Evolutionary conservation across 306 rosid species (phyloP).

Genomic region (Leucaena leucocephala): DNA sequence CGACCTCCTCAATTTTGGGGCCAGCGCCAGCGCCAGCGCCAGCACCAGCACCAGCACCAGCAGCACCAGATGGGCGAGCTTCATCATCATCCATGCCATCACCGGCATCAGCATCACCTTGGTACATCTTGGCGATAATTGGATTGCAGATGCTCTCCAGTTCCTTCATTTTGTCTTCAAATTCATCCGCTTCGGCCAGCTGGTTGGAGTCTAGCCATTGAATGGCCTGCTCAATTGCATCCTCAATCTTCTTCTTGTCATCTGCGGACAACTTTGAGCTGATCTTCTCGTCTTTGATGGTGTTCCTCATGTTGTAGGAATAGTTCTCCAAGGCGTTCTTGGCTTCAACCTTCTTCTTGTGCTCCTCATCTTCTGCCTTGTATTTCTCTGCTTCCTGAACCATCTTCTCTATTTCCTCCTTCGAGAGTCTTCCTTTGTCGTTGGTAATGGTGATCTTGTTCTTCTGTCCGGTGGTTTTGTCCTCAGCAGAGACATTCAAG

Average conservation of each 20-base stretch:
- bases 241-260: constrained; percentile 73
- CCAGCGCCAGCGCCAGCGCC: constrained; percentile 61
- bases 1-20: constrained; percentile 83
- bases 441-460: constrained; percentile 83
- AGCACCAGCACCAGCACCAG: constrained; percentile 56
- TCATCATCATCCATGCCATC: constrained; percentile 50
- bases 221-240: constrained; percentile 62
- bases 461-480: constrained; percentile 77
- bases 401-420: constrained; percentile 81
- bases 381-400: constrained; percentile 84
- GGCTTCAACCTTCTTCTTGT: constrained; percentile 72
- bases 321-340: constrained; percentile 79
- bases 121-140: constrained; percentile 79
- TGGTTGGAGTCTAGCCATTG: constrained; percentile 75
- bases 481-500: constrained; percentile 72
- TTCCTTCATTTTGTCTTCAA: constrained; percentile 84
- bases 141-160: constrained; percentile 70
- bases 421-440: constrained; percentile 73
- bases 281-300: constrained; percentile 72
- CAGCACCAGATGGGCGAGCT: constrained; percentile 57
- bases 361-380: constrained; percentile 81
- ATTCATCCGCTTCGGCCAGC: constrained; percentile 70
- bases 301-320: constrained; percentile 78
- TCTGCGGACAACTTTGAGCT: constrained; percentile 56
- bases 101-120: constrained; percentile 59